Conservation (phyloP, 2,329 filamentous ascomycete species). For the Verticillium klebahnii region DNA sequence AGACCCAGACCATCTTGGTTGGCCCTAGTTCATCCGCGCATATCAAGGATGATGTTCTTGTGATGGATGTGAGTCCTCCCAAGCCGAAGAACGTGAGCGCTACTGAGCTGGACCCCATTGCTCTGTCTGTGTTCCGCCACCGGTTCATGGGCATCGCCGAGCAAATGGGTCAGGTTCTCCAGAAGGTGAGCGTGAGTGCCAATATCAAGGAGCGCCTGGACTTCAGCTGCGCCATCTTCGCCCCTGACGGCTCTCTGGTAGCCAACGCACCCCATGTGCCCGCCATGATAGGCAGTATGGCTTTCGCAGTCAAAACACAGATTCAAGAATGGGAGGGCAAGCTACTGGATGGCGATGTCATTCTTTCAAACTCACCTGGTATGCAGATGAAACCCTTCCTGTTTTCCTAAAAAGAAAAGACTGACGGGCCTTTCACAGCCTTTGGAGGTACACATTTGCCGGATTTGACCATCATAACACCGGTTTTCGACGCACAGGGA, state of each 20-base stretch:
- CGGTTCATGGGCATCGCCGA: slow-evolving; percentile 82
- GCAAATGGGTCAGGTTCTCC: slow-evolving; percentile 76
- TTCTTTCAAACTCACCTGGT: slow-evolving; percentile 25
- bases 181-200: slow-evolving; percentile 72
- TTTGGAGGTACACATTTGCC: slow-evolving; percentile 33
- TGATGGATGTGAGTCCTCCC: slow-evolving; percentile 27
- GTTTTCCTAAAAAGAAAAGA: too few species aligned
- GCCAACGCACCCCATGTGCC: slow-evolving; percentile 74
- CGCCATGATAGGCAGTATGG: slow-evolving; percentile 74
- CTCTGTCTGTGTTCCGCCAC: slow-evolving; percentile 73
- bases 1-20: slow-evolving; percentile 68
- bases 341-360: slow-evolving; percentile 28
- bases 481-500: slow-evolving; percentile 36
- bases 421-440: slow-evolving; percentile 14
- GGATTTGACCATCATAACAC: slow-evolving; percentile 31
- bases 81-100: slow-evolving; percentile 9
- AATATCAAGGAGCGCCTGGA: slow-evolving; percentile 80
- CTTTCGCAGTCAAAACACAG: slow-evolving; percentile 69
- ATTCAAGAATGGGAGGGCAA: slow-evolving; percentile 51
- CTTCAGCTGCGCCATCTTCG: slow-evolving; percentile 77
- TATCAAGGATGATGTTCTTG: slow-evolving; percentile 42
- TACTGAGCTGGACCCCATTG: slow-evolving; percentile 58
- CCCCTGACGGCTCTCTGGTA: slow-evolving; percentile 67
- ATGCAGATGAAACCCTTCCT: too few species aligned
- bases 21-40: slow-evolving; percentile 47